Evolutionary conservation across 1,284 basidiomycete genomes (phyloP).

Genomic region (Ganoderma multipileum): DNA sequence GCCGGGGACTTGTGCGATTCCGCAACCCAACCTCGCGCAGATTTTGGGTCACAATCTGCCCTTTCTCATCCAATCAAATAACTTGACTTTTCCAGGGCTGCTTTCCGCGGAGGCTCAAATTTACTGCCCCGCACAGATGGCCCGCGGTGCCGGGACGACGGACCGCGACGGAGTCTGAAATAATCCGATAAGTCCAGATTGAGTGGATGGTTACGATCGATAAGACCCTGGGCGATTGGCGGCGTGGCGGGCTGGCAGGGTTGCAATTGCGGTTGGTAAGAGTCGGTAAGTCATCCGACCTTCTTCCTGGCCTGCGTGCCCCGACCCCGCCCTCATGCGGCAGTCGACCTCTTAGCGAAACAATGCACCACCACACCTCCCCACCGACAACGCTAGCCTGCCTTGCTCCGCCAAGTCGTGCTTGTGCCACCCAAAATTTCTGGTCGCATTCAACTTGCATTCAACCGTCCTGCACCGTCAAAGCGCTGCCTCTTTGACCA

Average conservation of each 20-base stretch:
- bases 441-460: neutral
- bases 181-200: slow-evolving; percentile 19
- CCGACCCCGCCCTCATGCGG: neutral
- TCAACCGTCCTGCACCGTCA: neutral
- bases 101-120: slow-evolving; percentile 3
- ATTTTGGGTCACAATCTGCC: slow-evolving; percentile 20
- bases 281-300: slow-evolving; percentile 21
- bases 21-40: slow-evolving; percentile 12
- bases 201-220: slow-evolving; percentile 30
- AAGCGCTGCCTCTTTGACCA: neutral
- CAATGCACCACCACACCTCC: neutral
- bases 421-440: slow-evolving; percentile 11
- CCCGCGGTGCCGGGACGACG: slow-evolving; percentile 11
- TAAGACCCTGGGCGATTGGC: slow-evolving; percentile 14
- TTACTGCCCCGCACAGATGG: slow-evolving; percentile 20
- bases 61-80: slow-evolving; percentile 14
- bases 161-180: slow-evolving; percentile 21
- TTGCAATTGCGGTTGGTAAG: slow-evolving; percentile 6
- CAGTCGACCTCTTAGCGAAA: neutral
- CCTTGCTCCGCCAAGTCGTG: no score
- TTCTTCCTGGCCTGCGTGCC: slow-evolving; percentile 9
- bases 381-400: neutral
- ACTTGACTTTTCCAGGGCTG: neutral
- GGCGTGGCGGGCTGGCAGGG: neutral
- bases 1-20: slow-evolving; percentile 24